Evolutionary conservation across 1,284 basidiomycete species (phyloP), one percentile per base, ranked within the genome.

Genomic region (Sparassis latifolia): DNA sequence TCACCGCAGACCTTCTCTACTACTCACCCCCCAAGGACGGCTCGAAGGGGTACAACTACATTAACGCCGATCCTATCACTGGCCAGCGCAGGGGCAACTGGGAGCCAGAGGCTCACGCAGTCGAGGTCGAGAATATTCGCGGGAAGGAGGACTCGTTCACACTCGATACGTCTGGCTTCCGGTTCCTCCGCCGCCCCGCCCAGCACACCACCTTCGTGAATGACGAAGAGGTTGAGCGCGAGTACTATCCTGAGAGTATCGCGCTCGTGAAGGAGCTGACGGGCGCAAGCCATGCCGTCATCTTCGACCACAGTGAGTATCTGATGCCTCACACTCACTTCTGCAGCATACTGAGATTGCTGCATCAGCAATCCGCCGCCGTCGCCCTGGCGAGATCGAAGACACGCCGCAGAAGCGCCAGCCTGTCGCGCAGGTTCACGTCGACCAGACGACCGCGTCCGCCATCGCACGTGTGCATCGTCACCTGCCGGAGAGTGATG

Each of bases 251-350:
- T 0, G 82, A 86, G 66, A 78, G 76, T 53, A 70, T 72, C 35
- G 75, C 76, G 60, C 66, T 84, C 39, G 67, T 84, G 47, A 85
- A 85, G 68, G 64, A 76, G 56, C 55, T 80, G 5, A 83, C 81
- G 0, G 82, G 83, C 1, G 82, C 82, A 0, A 78, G 69, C 50
- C 69, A 73, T 33, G 77, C 79, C 10, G 77, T 81, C 9, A 50
- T 81, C 29, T 85, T 84, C 56, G 82, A 85, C 59, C 81, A 84
- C 62, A 85, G 80, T 82, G 52, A 60, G 79, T 70, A 28, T 9
- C 20, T 10, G 39, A 6, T 35, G 4, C 29, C 6, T 28, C 33
- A 7, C 27, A 20, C 10, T 4, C 2, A 10, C 5, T 35, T 43
- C 28, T 3, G 12, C 41, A 20, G 32, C 9, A 33, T n/a, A 27